phyloP scores from a whole-genome alignment of 2,329 filamentous ascomycete genomes.

The Aspergillus sp. region DNA sequence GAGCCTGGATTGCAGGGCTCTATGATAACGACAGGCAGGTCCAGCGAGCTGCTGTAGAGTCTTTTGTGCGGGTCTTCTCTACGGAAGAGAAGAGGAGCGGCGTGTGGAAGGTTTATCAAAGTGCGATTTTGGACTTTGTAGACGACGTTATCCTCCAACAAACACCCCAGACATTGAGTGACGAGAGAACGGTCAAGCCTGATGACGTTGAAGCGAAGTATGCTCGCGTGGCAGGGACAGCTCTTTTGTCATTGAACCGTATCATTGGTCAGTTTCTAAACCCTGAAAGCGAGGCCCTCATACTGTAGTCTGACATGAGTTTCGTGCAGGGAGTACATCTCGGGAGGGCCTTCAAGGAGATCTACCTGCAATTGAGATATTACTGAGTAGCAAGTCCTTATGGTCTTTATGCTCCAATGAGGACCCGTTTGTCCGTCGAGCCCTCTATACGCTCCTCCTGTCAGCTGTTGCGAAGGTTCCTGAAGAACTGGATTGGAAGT shows the following conservation, averaged over 20 bases:
- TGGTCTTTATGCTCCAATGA: conserved; percentile 52
- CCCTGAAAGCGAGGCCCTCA: not conserved
- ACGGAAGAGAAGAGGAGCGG: conserved; percentile 68
- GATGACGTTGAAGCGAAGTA: conserved; percentile 87
- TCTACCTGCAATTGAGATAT: conserved; percentile 53
- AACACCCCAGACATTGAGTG: conserved; percentile 72
- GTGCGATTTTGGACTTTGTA: conserved; percentile 72
- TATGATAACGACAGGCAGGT: conserved; percentile 79
- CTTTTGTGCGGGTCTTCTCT: conserved; percentile 65
- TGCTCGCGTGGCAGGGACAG: conserved; percentile 62
- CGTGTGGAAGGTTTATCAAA: conserved; percentile 76
- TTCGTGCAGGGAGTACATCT: conserved; percentile 24
- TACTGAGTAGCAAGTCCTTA: conserved; percentile 55
- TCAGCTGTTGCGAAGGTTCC: conserved; percentile 43
- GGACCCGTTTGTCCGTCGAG: conserved; percentile 51
- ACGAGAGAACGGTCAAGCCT: conserved; percentile 71
- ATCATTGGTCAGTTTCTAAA: conserved; percentile 38
- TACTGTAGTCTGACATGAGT: conserved; percentile 7
- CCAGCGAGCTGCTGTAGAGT: conserved; percentile 66
- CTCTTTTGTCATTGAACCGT: conserved; percentile 47
- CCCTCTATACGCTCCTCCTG: conserved; percentile 50
- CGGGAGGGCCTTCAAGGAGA: conserved; percentile 52
- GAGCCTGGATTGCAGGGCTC: conserved; percentile 81
- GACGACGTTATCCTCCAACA: conserved; percentile 69
- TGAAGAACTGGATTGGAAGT: conserved; percentile 51